phyloP scores from a whole-genome alignment of 352 stramenopile species.

The Globisporangium heterothallicum region DNA sequence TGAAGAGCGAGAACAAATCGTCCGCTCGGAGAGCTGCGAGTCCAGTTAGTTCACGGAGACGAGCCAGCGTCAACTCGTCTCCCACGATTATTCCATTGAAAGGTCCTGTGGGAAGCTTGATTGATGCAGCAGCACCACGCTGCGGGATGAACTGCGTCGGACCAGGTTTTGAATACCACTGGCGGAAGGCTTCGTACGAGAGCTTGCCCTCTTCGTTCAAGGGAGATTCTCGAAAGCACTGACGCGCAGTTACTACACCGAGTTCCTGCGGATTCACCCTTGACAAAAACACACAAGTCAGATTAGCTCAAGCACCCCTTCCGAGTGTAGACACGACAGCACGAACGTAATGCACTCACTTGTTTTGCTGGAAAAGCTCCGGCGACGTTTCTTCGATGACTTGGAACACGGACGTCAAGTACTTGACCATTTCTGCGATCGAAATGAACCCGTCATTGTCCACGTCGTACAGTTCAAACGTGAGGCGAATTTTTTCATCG shows the following conservation, averaged over 20 bases:
- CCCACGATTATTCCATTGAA: background rate
- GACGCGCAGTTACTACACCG: slow-evolving; percentile 53
- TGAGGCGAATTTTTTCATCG: slow-evolving; percentile 79
- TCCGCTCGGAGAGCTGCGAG: slow-evolving; percentile 41
- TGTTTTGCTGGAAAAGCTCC: slow-evolving; percentile 66
- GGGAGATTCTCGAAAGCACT: slow-evolving; percentile 72
- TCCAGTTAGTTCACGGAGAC: slow-evolving; percentile 49
- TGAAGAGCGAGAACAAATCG: slow-evolving; percentile 61
- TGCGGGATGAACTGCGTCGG: slow-evolving; percentile 29
- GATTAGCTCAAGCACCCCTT: background rate
- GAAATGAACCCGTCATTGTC: slow-evolving; percentile 83
- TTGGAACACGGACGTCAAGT: slow-evolving; percentile 80
- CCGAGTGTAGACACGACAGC: no score
- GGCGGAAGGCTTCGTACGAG: slow-evolving; percentile 64
- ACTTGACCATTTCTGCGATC: slow-evolving; percentile 82
- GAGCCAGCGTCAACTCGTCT: slow-evolving; percentile 18
- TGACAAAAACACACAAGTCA: background rate
- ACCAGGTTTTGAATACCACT: slow-evolving; percentile 74
- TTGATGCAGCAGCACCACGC: background rate
- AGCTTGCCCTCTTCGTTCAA: slow-evolving; percentile 62
- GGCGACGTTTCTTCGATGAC: slow-evolving; percentile 67
- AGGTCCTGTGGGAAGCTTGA: background rate
- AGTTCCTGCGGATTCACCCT: slow-evolving; percentile 65
- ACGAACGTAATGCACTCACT: slow-evolving; percentile 37
- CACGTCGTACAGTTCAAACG: slow-evolving; percentile 84